Conservation (phyloP, 1,139 yeast species). For the Pichia sp. region DNA sequence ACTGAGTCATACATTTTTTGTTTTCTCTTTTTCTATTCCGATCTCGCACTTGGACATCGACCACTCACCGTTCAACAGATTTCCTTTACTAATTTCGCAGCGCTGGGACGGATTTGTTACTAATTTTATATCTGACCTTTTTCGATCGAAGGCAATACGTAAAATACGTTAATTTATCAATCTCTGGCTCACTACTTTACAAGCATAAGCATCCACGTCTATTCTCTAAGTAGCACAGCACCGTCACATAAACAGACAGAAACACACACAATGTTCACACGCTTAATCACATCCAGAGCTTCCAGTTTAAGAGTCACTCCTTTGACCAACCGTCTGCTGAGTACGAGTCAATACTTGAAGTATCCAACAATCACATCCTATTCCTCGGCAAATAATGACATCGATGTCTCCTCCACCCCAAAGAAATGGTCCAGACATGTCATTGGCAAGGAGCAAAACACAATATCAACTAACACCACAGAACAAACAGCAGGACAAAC, state of each 20-base stretch:
- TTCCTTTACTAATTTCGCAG: neutral
- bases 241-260: too few species aligned
- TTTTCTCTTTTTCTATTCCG: neutral
- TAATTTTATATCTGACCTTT: too few species aligned
- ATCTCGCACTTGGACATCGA: neutral
- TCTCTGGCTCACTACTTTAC: too few species aligned
- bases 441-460: slow-evolving; percentile 12
- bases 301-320: neutral
- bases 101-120: neutral
- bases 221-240: too few species aligned
- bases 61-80: neutral
- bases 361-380: neutral
- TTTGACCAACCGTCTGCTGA: slow-evolving; percentile 1
- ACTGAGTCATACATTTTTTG: neutral
- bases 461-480: neutral
- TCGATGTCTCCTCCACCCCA: neutral
- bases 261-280: neutral
- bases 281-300: neutral
- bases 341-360: neutral
- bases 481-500: neutral
- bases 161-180: too few species aligned
- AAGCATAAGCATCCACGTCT: too few species aligned
- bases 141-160: too few species aligned
- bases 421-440: slow-evolving; percentile 25
- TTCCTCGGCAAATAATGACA: neutral